A percentile compares a stretch with the other conserved stretches of the same genome.
Evolutionary conservation across 352 stramenopile species (phyloP).

Genomic region (Salisapilia sapeloensis): DNA sequence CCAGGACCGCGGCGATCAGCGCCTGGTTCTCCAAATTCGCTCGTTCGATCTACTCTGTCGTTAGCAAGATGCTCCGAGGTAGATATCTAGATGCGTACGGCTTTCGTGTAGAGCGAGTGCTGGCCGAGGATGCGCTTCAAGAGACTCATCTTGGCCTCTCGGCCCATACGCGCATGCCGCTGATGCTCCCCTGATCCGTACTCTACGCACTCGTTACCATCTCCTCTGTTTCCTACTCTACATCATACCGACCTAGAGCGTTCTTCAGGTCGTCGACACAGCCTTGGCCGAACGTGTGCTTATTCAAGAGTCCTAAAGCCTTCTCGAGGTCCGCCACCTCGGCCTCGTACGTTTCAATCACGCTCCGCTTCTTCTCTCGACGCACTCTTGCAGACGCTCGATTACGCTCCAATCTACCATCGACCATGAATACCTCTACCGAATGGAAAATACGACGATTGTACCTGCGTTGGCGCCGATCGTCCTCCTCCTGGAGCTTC

Average conservation of each 20-base stretch:
- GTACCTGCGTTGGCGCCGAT: conserved; percentile 43
- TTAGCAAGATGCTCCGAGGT: conserved; percentile 1
- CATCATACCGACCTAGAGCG: conserved; percentile 30
- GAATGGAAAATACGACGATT: not conserved
- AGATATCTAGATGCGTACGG: conserved; percentile 14
- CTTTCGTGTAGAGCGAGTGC: conserved; percentile 53
- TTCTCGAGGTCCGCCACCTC: conserved; percentile 81
- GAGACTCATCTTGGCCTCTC: conserved; percentile 71
- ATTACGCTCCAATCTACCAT: conserved; percentile 42
- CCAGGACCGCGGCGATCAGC: conserved; percentile 35
- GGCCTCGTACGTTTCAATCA: conserved; percentile 76
- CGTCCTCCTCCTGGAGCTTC: conserved; percentile 76
- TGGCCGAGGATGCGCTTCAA: conserved; percentile 62
- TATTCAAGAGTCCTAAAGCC: conserved; percentile 59
- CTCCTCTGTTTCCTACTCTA: not conserved
- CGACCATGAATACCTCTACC: not conserved
- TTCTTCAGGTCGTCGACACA: conserved; percentile 44
- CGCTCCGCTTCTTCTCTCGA: conserved; percentile 77
- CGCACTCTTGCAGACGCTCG: conserved; percentile 61
- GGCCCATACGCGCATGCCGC: conserved; percentile 67
- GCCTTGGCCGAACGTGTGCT: conserved; percentile 54
- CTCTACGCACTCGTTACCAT: too few relatives aligned
- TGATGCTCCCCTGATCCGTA: conserved; percentile 63
- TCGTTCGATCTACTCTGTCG: conserved; percentile 34
- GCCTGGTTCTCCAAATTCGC: conserved; percentile 75